Conservation (phyloP, 1,284 basidiomycete species). For the Apiotrichum veenhuisii region DNA sequence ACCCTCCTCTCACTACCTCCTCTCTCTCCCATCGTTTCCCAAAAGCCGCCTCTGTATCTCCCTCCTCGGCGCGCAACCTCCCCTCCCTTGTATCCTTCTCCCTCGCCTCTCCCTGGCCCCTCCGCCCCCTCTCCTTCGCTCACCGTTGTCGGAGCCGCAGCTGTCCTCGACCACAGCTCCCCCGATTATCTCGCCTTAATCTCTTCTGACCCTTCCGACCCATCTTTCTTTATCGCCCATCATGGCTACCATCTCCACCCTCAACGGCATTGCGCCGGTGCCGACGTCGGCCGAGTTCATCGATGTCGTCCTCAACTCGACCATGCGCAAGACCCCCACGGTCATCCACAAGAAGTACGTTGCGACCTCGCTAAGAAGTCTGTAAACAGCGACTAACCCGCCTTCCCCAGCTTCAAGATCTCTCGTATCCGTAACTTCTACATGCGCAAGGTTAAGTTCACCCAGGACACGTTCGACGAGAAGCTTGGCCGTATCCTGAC, state of each 20-base stretch:
- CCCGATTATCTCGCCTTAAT: neutral
- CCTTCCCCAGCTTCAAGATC: constrained; percentile 99
- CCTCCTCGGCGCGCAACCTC: neutral
- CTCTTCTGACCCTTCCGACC: neutral
- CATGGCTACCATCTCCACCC: constrained; percentile 54
- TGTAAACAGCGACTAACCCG: constrained; percentile 66
- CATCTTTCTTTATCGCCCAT: constrained; percentile 4
- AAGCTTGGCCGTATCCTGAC: constrained; percentile 88
- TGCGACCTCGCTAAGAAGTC: neutral
- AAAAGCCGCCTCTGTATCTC: neutral
- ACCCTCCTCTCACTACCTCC: neutral
- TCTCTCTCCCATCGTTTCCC: neutral
- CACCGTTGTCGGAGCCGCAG: too few relatives aligned
- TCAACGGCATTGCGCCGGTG: constrained; percentile 95
- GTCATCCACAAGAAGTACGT: constrained; percentile 85
- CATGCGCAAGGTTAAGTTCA: constrained; percentile 99
- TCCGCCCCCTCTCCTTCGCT: neutral
- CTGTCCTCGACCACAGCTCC: neutral
- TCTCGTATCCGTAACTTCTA: constrained; percentile 62
- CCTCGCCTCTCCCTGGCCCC: neutral
- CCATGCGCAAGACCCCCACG: constrained; percentile 85
- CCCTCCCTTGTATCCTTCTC: neutral
- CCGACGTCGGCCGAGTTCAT: constrained; percentile 92
- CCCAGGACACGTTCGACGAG: constrained; percentile 95
- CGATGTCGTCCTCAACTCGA: constrained; percentile 91